Base-by-base conservation (phyloP, 1,284 basidiomycete genomes). In the Calocybe gambosa region DNA sequence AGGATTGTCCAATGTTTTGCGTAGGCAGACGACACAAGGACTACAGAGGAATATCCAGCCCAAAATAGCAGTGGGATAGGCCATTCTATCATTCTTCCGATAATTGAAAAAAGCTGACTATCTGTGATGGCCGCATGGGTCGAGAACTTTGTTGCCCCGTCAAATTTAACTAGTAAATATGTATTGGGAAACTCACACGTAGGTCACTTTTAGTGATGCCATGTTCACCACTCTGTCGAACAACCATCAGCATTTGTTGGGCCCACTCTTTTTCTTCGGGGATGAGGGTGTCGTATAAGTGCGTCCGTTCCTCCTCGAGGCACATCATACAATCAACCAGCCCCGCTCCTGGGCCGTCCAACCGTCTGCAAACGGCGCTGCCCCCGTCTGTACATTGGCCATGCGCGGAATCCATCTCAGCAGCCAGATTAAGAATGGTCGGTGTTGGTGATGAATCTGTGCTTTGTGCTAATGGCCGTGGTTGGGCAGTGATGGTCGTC, bases 11-110 rank as follows among this genome's bases (percentile, higher is more conserved):
- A 91, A 12, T 67, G 51, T 21, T 60, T 58, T 52, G 80, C 64
- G 56, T 75, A 71, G 3, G 66, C 62, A 0, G 74, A 68, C 4
- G 74, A 71, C 9, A 89, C 77, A 29, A 88, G 61, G n/a, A 67
- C 61, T 19, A 55, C 68, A 59, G 50, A 82, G 66, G 71, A 67
- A 58, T 85, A 86, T 10, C 88, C 89, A 7, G 73, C 68, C 81
- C 84, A 85, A 58, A 82, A 76, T 13, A 85, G 58, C 47, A 81
- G 68, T 3, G 84, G 81, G 25, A 77, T 60, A 1, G 71, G 52
- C 15, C 68, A 63, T 38, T 72, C 68, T 5, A 69, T 64, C 60
- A 85, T 68, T 43, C 59, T 66, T 35, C 64, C 65, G 19, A 76
- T 57, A 29, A 70, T 60, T 12, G 53, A 53, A 29, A 66, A 56